Evolutionary conservation across 352 stramenopile genomes (phyloP).

Genomic region (Peronospora farinosa): DNA sequence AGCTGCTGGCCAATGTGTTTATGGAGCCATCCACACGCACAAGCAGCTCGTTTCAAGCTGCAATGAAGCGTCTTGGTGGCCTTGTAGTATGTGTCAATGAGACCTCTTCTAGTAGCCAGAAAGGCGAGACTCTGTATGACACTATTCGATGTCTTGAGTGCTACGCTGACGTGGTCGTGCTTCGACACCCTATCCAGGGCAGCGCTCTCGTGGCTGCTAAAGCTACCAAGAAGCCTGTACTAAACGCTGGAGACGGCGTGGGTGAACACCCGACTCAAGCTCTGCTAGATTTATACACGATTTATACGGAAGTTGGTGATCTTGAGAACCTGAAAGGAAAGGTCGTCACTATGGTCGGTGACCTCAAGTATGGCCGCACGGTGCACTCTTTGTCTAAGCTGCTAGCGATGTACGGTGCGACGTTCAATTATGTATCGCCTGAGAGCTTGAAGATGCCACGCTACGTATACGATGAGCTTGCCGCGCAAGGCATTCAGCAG

Average conservation of each 20-base stretch:
- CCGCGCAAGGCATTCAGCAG: conserved; percentile 70
- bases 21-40: conserved; percentile 98
- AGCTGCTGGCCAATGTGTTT: conserved; percentile 95
- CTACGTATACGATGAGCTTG: conserved; percentile 75
- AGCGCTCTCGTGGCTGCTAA: conserved; percentile 69
- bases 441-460: conserved; percentile 81
- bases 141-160: conserved; percentile 95
- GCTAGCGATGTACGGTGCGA: conserved; percentile 87
- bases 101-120: conserved; percentile 92
- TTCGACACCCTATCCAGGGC: conserved; percentile 91
- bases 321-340: conserved; percentile 67
- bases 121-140: conserved; percentile 97
- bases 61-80: conserved; percentile 95
- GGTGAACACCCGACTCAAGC: conserved; percentile 99
- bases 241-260: conserved; percentile 94
- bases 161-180: conserved; percentile 93
- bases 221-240: conserved; percentile 86
- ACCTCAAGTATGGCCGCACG: conserved; percentile 98
- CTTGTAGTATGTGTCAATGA: conserved; percentile 93
- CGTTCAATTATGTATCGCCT: conserved; percentile 90
- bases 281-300: conserved; percentile 97
- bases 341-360: conserved; percentile 94
- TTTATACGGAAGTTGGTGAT: conserved; percentile 85
- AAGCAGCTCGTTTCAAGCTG: conserved; percentile 95
- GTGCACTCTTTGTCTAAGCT: conserved; percentile 97